These are phyloP conservation scores for Carex cristatella DNA, from an alignment of 176 grass and related monocot species.

Conservation along the genomic window DNA sequence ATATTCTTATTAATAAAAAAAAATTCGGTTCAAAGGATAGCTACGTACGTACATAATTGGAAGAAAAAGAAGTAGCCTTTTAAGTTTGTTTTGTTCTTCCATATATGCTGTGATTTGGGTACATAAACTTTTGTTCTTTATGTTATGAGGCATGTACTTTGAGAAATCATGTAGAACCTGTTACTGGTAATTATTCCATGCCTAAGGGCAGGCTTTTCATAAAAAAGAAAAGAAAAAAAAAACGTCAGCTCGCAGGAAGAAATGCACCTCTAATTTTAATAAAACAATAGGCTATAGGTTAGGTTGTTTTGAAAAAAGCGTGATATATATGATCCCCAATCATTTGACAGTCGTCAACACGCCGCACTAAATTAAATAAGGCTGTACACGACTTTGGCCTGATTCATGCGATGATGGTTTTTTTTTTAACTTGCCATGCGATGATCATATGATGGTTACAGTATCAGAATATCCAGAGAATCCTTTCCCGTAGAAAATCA, in stretches of 20 bases:
- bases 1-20: too few relatives aligned
- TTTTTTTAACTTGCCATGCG: too few relatives aligned
- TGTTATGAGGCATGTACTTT: too few relatives aligned
- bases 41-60: too few relatives aligned
- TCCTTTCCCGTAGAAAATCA: not conserved
- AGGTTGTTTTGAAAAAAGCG: slow-evolving; percentile 17
- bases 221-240: not conserved
- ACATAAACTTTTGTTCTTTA: too few relatives aligned
- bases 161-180: too few relatives aligned
- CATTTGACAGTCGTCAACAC: slow-evolving; percentile 17
- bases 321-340: slow-evolving; percentile 5
- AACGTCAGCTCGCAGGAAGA: not conserved
- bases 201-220: too few relatives aligned
- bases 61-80: too few relatives aligned
- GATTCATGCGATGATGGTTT: not conserved
- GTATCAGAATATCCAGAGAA: not conserved
- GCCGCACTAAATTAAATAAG: not conserved
- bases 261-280: not conserved
- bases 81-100: too few relatives aligned
- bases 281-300: not conserved
- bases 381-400: not conserved
- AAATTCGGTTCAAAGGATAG: too few relatives aligned
- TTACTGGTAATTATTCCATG: too few relatives aligned
- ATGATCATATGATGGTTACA: not conserved
- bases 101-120: too few relatives aligned